Percentiles rank a stretch among this genome's conserved stretches.
Evolutionary conservation across 2,329 filamentous ascomycete genomes (phyloP).

Genomic region (Parascedosporium putredinis): DNA sequence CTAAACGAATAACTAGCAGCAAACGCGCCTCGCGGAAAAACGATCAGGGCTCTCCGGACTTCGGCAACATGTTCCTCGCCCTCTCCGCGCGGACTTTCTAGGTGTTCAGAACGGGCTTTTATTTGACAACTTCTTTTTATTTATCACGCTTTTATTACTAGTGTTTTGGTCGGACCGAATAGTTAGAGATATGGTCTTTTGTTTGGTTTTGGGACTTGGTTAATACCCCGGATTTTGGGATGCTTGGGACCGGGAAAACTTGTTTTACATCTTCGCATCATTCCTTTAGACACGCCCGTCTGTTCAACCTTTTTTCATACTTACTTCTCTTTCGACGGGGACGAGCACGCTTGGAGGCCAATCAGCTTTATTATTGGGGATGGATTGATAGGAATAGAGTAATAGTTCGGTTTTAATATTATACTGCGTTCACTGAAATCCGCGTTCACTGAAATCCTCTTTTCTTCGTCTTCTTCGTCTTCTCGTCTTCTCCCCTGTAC

Average conservation of each 20-base stretch:
- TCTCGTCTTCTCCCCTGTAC: too few relatives aligned
- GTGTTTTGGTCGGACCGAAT: neutral
- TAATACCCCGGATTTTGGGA: too few relatives aligned
- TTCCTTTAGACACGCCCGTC: conserved; percentile 1
- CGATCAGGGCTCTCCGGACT: neutral
- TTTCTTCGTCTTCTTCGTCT: too few relatives aligned
- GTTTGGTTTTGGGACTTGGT: neutral
- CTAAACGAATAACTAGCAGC: neutral
- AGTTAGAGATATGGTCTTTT: neutral
- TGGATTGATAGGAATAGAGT: too few relatives aligned
- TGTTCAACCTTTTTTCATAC: neutral
- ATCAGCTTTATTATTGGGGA: neutral
- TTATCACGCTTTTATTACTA: neutral
- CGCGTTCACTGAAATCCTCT: too few relatives aligned
- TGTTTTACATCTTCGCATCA: neutral
- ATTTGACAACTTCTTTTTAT: neutral
- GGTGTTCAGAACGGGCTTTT: neutral
- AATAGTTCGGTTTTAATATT: too few relatives aligned
- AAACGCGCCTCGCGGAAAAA: too few relatives aligned
- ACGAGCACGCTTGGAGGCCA: neutral
- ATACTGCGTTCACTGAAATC: too few relatives aligned
- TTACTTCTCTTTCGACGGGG: neutral
- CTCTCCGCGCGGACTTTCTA: neutral
- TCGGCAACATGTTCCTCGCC: neutral
- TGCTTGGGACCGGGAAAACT: neutral